These are phyloP conservation scores for Clavulina sp. DNA, from an alignment of 768 basidiomycete species.

Conservation along the genomic window DNA sequence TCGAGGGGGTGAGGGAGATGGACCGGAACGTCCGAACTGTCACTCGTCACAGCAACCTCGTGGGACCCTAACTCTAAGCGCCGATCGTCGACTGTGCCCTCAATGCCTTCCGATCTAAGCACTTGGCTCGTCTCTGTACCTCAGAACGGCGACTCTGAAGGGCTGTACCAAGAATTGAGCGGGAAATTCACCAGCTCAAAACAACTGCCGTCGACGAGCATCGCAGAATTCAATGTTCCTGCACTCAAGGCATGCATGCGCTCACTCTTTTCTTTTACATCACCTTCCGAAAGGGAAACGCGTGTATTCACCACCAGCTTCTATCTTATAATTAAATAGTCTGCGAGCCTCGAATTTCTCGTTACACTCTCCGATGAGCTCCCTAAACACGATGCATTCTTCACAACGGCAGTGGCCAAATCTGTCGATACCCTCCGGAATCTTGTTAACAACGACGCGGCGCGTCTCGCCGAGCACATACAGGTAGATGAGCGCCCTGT, in stretches of 20 bases:
- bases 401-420: constrained; percentile 79
- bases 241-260: constrained; percentile 61
- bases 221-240: constrained; percentile 59
- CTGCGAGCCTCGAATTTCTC: constrained; percentile 82
- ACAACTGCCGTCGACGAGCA: constrained; percentile 26
- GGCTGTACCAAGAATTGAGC: constrained; percentile 44
- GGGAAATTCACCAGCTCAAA: constrained; percentile 45
- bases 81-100: neutral
- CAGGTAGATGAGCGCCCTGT: constrained; percentile 63
- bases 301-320: neutral
- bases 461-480: constrained; percentile 55
- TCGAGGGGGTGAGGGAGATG: no score
- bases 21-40: no score
- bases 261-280: neutral
- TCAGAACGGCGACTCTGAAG: constrained; percentile 69
- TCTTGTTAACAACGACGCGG: constrained; percentile 72
- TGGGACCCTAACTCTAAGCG: no score
- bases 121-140: constrained; percentile 88
- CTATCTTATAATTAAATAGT: constrained; percentile 34
- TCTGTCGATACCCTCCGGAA: constrained; percentile 86
- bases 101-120: constrained; percentile 89
- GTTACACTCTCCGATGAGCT: constrained; percentile 81
- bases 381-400: constrained; percentile 77
- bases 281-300: no score
- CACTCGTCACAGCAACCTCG: no score